Evolutionary conservation across 2,329 filamentous ascomycete species (phyloP), one percentile per base, ranked within the genome.

Genomic region (Penicillium nordicum): DNA sequence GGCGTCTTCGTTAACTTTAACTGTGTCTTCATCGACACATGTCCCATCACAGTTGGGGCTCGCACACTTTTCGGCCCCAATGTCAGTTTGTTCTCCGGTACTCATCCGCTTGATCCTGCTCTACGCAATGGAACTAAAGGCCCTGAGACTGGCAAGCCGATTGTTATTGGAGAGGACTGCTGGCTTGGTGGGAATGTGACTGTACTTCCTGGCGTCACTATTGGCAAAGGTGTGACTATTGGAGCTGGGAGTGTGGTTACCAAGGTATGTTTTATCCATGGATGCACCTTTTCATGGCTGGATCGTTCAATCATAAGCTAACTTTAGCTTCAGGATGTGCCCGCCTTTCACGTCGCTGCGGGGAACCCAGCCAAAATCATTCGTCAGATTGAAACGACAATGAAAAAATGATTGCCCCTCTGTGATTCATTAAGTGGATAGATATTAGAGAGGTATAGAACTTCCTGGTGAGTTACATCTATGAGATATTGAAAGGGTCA

Each of bases 241-340:
- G 92, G 90, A 1, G 91, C 92, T 1, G 90, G 88, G 1, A 90
- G 87, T 69, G 89, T 95, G 4, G 90, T 96, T 25, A 94, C 89
- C 2, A 94, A 88, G 76, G 80, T 80, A 62, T 46, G 44, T 50
- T 34, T 11, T 32, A 32, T 14, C 30, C 30, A 14, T 32, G 7
- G 18, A n/a, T 25, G 14, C 27, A 14, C 29, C 4, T 25, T 34
- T 14, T 14, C 14, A 50, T 25, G 3, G 14, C 34, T 40, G 25
- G 46, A 25, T 45, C 41, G 29, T 41, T 10, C 9, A 12, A 21
- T 23, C 6, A 23, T 41, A 23, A 36, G 7, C 42, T 56, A 29
- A 56, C 34, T 40, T 14, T 43, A 18, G 18, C 9, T 37, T 16
- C 37, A 45, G 75, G 72, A 77, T 67, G 68, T 77, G 25, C 75